phyloP scores from a whole-genome alignment of 805 yeast genomes.

The Starmerella bombicola region DNA sequence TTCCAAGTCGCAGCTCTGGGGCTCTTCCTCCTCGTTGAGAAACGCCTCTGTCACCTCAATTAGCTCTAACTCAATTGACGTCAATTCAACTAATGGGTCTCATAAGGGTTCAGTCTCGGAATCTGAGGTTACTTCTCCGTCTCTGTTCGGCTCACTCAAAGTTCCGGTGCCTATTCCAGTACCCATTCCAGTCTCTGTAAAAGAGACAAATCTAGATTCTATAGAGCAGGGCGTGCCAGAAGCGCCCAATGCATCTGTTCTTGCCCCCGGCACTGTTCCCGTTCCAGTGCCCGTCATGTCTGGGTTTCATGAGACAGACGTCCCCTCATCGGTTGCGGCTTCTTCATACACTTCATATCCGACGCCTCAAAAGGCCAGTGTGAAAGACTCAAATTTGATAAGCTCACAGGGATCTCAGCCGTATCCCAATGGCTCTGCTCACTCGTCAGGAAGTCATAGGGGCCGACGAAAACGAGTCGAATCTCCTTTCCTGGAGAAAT shows the following conservation, averaged over 20 bases:
- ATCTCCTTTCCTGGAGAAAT: slow-evolving; percentile 11
- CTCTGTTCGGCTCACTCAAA: not conserved
- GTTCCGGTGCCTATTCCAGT: slow-evolving; percentile 9
- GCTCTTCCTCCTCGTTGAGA: not conserved
- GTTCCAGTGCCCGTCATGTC: not conserved
- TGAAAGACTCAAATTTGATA: not conserved
- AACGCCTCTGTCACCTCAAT: not conserved
- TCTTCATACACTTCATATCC: not conserved
- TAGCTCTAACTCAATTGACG: not conserved
- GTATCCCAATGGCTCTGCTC: not conserved
- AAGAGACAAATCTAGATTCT: not conserved
- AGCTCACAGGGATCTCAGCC: too few species aligned
- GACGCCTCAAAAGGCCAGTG: not conserved
- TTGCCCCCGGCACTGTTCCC: not conserved
- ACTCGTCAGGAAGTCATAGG: not conserved
- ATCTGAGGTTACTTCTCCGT: not conserved
- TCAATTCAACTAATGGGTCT: not conserved
- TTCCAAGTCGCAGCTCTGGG: not conserved
- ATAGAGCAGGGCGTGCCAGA: too few species aligned
- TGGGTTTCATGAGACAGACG: not conserved
- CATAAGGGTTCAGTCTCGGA: not conserved
- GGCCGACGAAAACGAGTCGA: slow-evolving; percentile 9
- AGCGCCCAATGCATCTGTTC: not conserved
- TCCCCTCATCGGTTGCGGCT: not conserved
- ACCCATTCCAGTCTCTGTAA: not conserved